phyloP scores from a whole-genome alignment of 1,284 basidiomycete species.

The Malassezia obtusa region DNA sequence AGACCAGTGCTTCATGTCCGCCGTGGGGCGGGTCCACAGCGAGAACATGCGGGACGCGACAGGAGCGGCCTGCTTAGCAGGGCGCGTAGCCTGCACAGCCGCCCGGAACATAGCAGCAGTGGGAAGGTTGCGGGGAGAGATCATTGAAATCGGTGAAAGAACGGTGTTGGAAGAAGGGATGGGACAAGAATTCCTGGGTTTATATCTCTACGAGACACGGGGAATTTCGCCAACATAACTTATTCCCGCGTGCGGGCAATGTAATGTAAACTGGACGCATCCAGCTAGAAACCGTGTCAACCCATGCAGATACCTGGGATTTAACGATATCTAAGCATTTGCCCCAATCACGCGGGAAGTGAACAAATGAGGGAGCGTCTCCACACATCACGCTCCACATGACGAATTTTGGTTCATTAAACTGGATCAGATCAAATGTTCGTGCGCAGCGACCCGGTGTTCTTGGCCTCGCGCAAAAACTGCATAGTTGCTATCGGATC shows the following conservation, averaged over 20 bases:
- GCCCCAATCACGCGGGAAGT: neutral
- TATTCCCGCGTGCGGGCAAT: neutral
- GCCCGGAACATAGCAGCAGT: neutral
- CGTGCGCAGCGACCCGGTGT: constrained; percentile 44
- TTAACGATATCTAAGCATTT: neutral
- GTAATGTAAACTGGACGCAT: too few relatives aligned
- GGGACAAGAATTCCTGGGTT: neutral
- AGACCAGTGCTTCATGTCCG: constrained; percentile 7
- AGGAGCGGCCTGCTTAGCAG: neutral
- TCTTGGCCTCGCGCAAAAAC: constrained; percentile 70
- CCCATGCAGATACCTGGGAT: neutral
- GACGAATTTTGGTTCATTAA: neutral
- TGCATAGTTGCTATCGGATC: constrained; percentile 61
- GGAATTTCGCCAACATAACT: neutral
- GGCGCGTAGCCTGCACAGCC: neutral
- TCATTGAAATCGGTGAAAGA: neutral
- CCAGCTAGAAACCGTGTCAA: too few relatives aligned
- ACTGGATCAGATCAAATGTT: neutral
- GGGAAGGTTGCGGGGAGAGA: neutral
- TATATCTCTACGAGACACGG: neutral
- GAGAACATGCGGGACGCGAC: constrained; percentile 4
- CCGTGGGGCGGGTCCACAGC: neutral
- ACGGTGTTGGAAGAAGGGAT: neutral
- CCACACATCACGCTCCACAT: neutral
- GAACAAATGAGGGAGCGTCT: too few relatives aligned